Evolutionary conservation across 2,329 filamentous ascomycete genomes (phyloP), one percentile per base, ranked within the genome.

Genomic region (Hirsutella minnesotensis): DNA sequence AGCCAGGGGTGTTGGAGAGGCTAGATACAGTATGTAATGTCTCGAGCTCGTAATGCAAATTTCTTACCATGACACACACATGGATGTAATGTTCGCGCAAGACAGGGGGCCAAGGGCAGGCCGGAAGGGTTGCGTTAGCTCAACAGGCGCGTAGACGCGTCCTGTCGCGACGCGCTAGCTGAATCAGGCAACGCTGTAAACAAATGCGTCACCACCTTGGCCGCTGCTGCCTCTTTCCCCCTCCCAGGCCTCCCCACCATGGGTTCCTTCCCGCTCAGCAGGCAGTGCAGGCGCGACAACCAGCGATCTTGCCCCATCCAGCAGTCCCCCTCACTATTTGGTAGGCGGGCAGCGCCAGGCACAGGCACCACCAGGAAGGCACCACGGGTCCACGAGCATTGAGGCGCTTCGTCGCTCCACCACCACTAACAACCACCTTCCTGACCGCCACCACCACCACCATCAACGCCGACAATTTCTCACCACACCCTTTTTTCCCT

Each of bases 141-240:
- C 33, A 35, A 35, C 33, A 35, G 16, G 33, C 15, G 47, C 47
- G 52, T 42, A 51, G 51, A 61, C 59, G 59, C 60, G 60, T 56
- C 53, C 36, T 41, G 47, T 18, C 58, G 59, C 54, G 60, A 49
- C 37, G 36, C 48, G 48, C 59, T 60, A 60, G 44, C 48, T 52
- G 18, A 1, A 47, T 48, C 27, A 38, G 51, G 60, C 46, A 61
- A 54, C 18, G 45, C 39, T 49, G 57, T 63, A 63, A 63, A 63
- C 60, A 63, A 61, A 61, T 59, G 58, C 57, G 56, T 59, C 56
- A 59, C 54, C 53, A 48, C 44, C 48, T 40, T n/a, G n/a, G n/a
- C n/a, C n/a, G n/a, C n/a, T n/a, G n/a, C 24, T 27, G 24, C 24
- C 24, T 27, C 24, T 27, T 27, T 27, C 7, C 24, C 7, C 24